Conservation (phyloP, 805 yeast species). For the Yarrowia yakushimensis region DNA sequence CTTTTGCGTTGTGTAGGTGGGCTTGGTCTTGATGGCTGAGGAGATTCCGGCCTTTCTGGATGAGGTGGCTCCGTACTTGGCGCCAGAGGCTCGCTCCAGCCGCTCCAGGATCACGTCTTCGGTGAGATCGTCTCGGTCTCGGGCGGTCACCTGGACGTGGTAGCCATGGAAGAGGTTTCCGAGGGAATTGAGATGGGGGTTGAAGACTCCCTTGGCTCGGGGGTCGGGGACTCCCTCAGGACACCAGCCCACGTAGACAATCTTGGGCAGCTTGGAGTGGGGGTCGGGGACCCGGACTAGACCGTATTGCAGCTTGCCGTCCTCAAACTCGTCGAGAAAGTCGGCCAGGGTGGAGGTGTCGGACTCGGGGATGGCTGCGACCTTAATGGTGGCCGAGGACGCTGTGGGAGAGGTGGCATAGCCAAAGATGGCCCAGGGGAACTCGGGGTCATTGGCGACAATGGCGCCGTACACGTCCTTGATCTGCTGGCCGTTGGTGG, state of each 20-base stretch:
- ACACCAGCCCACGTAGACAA: constrained; percentile 82
- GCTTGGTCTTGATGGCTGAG: constrained; percentile 37
- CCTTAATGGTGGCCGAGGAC: constrained; percentile 40
- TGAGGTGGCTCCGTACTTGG: constrained; percentile 67
- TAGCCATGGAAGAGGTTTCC: constrained; percentile 55
- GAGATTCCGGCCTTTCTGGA: constrained; percentile 30
- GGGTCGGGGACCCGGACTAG: constrained; percentile 82
- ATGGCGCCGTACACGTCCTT: constrained; percentile 73
- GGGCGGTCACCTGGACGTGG: constrained; percentile 95
- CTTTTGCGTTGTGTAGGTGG: constrained; percentile 39
- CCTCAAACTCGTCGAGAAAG: constrained; percentile 77
- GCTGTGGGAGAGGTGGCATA: constrained; percentile 54
- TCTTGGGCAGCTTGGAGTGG: constrained; percentile 84
- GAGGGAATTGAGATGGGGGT: constrained; percentile 42
- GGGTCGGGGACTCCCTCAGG: constrained; percentile 85
- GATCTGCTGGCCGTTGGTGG: constrained; percentile 71
- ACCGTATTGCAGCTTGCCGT: constrained; percentile 87
- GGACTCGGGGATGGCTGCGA: constrained; percentile 37
- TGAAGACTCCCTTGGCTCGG: constrained; percentile 43
- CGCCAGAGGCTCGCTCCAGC: constrained; percentile 90
- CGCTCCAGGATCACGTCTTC: constrained; percentile 69
- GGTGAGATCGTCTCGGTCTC: constrained; percentile 86
- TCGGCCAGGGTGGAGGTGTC: constrained; percentile 72
- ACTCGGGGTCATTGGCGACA: constrained; percentile 67
- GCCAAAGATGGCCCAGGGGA: constrained; percentile 76